Evolutionary conservation across 495 filamentous ascomycete genomes (phyloP).

Genomic region (Penicillium crystallinum): DNA sequence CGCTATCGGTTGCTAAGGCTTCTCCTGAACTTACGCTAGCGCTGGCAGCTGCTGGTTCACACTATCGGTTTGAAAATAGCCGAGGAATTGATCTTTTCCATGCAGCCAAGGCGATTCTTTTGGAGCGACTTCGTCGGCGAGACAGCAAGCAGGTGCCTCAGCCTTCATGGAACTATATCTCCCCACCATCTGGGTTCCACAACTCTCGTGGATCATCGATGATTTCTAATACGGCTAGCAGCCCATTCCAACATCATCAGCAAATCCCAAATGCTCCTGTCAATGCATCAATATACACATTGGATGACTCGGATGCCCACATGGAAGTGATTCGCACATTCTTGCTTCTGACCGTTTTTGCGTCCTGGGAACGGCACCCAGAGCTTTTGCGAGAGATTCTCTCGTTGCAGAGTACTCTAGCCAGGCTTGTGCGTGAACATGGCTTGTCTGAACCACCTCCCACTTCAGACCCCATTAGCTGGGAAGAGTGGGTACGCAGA

Average conservation of each 20-base stretch:
- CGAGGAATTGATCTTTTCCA: constrained; percentile 66
- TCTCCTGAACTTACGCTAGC: constrained; percentile 45
- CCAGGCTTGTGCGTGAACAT: constrained; percentile 45
- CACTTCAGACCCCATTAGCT: constrained; percentile 33
- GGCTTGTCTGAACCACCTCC: constrained; percentile 37
- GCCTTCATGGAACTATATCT: constrained; percentile 41
- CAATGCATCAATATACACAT: constrained; percentile 33
- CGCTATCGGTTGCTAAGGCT: constrained; percentile 40
- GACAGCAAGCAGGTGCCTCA: constrained; percentile 43
- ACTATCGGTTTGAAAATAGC: constrained; percentile 60
- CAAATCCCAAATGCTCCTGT: constrained; percentile 25
- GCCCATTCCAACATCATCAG: constrained; percentile 37
- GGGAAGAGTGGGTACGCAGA: constrained; percentile 46
- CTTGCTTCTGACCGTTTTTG: constrained; percentile 45
- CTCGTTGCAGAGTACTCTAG: constrained; percentile 45
- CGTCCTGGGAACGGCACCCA: constrained; percentile 50
- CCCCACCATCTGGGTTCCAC: constrained; percentile 33
- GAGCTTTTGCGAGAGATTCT: constrained; percentile 47
- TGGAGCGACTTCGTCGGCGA: constrained; percentile 43
- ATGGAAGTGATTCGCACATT: constrained; percentile 49
- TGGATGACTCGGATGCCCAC: constrained; percentile 45
- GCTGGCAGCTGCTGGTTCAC: constrained; percentile 45
- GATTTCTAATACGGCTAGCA: constrained; percentile 35
- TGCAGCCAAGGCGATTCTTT: constrained; percentile 48
- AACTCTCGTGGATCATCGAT: constrained; percentile 39